Percentiles rank a stretch among this genome's conserved stretches.
phyloP scores from a whole-genome alignment of 2,329 filamentous ascomycete genomes.

The Fusarium subglutinans region DNA sequence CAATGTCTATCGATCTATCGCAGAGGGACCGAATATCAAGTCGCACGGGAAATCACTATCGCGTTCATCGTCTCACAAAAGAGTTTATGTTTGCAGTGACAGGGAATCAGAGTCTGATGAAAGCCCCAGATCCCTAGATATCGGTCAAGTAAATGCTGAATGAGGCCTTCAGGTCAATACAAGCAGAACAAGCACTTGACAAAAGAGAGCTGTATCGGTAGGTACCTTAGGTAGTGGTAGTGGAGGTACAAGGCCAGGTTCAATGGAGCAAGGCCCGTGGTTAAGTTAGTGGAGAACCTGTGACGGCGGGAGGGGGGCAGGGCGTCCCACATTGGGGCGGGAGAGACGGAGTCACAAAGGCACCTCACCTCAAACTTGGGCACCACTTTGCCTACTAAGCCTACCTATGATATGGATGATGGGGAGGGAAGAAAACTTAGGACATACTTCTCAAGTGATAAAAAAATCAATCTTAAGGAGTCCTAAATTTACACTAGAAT shows the following conservation, averaged over 20 bases:
- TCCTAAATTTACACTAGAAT: background rate
- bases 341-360: constrained; percentile 17
- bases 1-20: constrained; percentile 24
- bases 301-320: constrained; percentile 8
- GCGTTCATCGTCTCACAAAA: constrained; percentile 21
- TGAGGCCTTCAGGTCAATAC: background rate
- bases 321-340: constrained; percentile 27
- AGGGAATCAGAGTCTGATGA: background rate
- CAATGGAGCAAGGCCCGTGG: constrained; percentile 22
- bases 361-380: constrained; percentile 2
- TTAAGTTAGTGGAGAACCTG: constrained; percentile 14
- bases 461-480: background rate
- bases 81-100: constrained; percentile 3
- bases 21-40: constrained; percentile 21
- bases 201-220: constrained; percentile 5
- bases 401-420: background rate
- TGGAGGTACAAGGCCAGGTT: constrained; percentile 9
- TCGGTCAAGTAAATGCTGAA: background rate
- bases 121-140: background rate
- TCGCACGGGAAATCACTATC: constrained; percentile 21
- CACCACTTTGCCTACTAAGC: background rate
- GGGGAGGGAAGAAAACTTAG: background rate
- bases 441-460: background rate
- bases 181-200: background rate
- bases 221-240: background rate